Base-by-base conservation (phyloP, 768 basidiomycete species). In the Dacryopinax spathularia region DNA sequence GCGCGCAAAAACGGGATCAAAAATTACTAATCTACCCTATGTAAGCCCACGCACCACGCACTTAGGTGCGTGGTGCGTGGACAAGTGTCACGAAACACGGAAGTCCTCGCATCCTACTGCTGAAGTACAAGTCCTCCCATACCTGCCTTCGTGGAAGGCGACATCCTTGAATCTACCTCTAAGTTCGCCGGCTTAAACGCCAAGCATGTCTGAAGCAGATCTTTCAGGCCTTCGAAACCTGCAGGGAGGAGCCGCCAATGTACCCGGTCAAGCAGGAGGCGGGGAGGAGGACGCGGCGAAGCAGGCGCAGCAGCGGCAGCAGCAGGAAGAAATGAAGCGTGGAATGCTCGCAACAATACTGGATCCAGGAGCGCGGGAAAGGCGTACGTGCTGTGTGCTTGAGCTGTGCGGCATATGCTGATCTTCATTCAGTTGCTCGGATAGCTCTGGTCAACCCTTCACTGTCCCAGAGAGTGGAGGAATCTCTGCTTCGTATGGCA, bases 391-490 rank as follows among this genome's bases (percentile, higher is more conserved):
- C 31, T 18, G 20, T 27, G 59, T 16, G 13, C 37, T 43, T 22
- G 63, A 3, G 60, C 9, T 31, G 12, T 1, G 22, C 33, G 48
- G 12, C 62, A 31, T 13, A 34, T 18, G 43, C 41, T 37, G 13
- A 12, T 20, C 13, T n/a, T 33, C 61, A 33, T n/a, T 22, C 64
- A 95, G 91, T 94, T 63, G 85, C 89, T 10, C 84, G 93, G 60
- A 94, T 95, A 66, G 82, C 86, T 2, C 83, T 95, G 31, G 92
- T 94, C 68, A 88, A 88, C 67, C 86, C 89, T 0, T 84, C 88
- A 37, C 78, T 89, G 71, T 87, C 90, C 18, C 80, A 80, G 66
- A 84, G 91, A 72, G 88, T 95, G 68, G 89, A 93, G 74, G 77
- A 75, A 2, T 83, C 92, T 64, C 77, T 95, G 33, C 67, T 88